Conservation (phyloP, 345 rosid genomes). For the Citropsis articulata region DNA sequence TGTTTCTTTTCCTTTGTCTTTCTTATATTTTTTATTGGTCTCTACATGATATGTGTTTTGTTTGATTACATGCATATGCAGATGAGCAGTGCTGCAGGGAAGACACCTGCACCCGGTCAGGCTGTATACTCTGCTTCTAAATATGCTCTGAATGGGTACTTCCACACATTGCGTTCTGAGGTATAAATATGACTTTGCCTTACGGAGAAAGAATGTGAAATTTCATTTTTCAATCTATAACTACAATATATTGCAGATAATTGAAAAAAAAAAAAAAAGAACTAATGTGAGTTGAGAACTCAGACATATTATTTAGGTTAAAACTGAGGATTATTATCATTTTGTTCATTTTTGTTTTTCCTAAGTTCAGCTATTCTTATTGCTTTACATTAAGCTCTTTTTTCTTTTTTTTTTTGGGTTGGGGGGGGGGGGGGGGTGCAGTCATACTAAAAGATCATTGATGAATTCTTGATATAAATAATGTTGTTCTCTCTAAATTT, state of each 20-base stretch:
- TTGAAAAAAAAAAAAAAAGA: neutral
- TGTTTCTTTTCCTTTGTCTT: neutral
- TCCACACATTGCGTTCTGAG: conserved; percentile 94
- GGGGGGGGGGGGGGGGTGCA: too few relatives aligned
- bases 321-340: neutral
- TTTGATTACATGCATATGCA: conserved; percentile 25
- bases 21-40: neutral
- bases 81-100: conserved; percentile 99
- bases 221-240: neutral
- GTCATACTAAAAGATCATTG: neutral
- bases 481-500: neutral
- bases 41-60: neutral
- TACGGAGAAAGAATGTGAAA: neutral
- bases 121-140: conserved; percentile 93
- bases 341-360: neutral
- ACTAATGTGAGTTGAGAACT: neutral
- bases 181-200: conserved; percentile 15
- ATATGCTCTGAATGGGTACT: conserved; percentile 87
- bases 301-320: neutral
- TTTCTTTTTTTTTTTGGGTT: too few relatives aligned
- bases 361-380: neutral
- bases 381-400: neutral
- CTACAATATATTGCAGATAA: neutral
- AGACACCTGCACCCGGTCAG: conserved; percentile 92
- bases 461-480: neutral